These are phyloP conservation scores for Saturnispora saitoi DNA, from an alignment of 805 yeast species.

Conservation along the genomic window DNA sequence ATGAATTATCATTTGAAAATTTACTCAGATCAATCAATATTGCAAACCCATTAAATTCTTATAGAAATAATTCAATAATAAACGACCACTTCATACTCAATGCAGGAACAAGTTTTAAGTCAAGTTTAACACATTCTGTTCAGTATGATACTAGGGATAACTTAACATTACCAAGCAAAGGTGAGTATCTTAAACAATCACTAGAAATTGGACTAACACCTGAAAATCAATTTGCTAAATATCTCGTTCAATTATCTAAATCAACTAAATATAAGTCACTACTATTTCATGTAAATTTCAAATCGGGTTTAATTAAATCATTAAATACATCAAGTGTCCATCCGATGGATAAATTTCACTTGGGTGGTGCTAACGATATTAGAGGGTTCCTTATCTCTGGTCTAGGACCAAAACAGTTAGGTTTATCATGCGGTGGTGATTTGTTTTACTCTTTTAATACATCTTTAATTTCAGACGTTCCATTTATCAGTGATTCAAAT, in stretches of 20 bases:
- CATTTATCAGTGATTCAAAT: constrained; percentile 35
- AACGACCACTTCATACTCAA: constrained; percentile 29
- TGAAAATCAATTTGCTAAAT: constrained; percentile 33
- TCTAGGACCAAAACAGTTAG: constrained; percentile 45
- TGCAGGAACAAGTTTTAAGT: constrained; percentile 40
- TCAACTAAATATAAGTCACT: constrained; percentile 18
- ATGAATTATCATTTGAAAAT: constrained; percentile 40
- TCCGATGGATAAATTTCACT: constrained; percentile 44
- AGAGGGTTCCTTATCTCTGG: constrained; percentile 45
- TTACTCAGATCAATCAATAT: constrained; percentile 34
- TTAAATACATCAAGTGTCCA: constrained; percentile 20
- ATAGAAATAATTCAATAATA: constrained; percentile 25
- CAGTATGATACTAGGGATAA: constrained; percentile 39
- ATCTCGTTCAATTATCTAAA: constrained; percentile 32
- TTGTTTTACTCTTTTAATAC: constrained; percentile 38
- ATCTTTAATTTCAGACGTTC: constrained; percentile 36
- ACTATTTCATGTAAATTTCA: constrained; percentile 19
- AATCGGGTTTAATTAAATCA: constrained; percentile 22
- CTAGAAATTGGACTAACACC: constrained; percentile 22
- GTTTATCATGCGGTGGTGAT: constrained; percentile 46
- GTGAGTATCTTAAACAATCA: constrained; percentile 29
- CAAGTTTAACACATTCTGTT: constrained; percentile 33
- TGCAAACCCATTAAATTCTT: constrained; percentile 16
- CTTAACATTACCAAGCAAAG: constrained; percentile 35
- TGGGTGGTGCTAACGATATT: constrained; percentile 55